phyloP scores from a whole-genome alignment of 208 protist species.

The Acanthamoeba healyi region DNA sequence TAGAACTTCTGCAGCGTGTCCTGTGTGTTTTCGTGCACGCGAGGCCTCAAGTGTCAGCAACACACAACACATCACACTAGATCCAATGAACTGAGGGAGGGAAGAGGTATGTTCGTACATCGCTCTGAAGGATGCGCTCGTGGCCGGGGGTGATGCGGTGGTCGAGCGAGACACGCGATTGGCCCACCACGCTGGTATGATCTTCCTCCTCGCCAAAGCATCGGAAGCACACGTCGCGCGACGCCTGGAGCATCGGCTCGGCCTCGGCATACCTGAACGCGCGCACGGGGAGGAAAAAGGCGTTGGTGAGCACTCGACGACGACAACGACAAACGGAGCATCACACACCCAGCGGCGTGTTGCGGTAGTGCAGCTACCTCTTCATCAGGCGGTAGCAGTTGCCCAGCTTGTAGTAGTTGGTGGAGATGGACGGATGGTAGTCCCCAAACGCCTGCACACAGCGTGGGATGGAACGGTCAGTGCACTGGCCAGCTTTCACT shows the following conservation, averaged over 20 bases:
- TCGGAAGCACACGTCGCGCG: background rate
- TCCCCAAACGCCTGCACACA: constrained; percentile 10
- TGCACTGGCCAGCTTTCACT: too few relatives aligned
- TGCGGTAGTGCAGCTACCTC: background rate
- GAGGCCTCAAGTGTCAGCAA: background rate
- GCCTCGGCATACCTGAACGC: constrained; percentile 46
- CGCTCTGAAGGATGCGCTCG: constrained; percentile 7
- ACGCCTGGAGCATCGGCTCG: constrained; percentile 31
- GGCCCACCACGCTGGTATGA: background rate
- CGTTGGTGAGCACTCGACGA: too few relatives aligned
- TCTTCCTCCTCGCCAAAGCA: constrained; percentile 56
- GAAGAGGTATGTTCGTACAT: background rate
- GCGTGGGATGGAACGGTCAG: too few relatives aligned
- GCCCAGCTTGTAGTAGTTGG: constrained; percentile 62
- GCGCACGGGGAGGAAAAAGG: too few relatives aligned
- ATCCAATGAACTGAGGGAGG: background rate
- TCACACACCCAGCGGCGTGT: background rate
- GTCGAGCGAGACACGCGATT: background rate
- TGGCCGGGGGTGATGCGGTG: background rate
- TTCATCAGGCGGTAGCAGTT: constrained; percentile 60
- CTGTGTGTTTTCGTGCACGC: background rate
- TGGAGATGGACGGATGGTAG: constrained; percentile 54
- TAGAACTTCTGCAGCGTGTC: constrained; percentile 67
- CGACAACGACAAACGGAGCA: too few relatives aligned
- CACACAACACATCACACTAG: background rate